A percentile compares a stretch with the other conserved stretches of the same genome.
These are phyloP conservation scores for Whalleya microplaca DNA, from an alignment of 2,329 filamentous ascomycete genomes.

Conservation along the genomic window DNA sequence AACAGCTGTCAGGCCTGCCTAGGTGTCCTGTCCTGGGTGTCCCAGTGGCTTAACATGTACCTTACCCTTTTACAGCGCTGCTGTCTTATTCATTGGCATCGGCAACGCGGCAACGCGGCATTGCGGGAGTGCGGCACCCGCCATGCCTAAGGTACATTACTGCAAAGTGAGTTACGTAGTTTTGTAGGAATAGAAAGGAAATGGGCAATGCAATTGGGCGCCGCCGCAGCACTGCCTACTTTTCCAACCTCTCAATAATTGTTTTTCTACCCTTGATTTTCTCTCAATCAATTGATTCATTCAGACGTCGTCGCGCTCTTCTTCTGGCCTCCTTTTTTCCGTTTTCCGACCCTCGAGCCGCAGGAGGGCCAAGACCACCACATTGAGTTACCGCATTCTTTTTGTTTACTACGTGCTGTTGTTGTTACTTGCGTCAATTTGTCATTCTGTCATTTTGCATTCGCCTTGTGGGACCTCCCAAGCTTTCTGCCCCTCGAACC, in stretches of 20 bases:
- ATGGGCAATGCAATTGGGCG: neutral
- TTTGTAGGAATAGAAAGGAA: neutral
- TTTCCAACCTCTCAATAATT: neutral
- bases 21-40: too few species aligned
- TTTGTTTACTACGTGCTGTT: too few species aligned
- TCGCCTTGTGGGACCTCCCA: neutral
- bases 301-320: neutral
- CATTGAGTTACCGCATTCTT: too few species aligned
- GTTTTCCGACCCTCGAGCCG: neutral
- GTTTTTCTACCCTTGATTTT: neutral
- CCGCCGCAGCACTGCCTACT: neutral
- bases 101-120: constrained; percentile 25
- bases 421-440: too few species aligned
- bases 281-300: neutral
- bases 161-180: too few species aligned
- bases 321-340: neutral
- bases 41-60: too few species aligned
- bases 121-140: neutral
- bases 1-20: too few species aligned
- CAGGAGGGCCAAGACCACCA: too few species aligned
- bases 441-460: neutral
- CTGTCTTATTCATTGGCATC: constrained; percentile 1
- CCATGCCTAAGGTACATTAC: too few species aligned
- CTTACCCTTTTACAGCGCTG: too few species aligned
- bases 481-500: neutral